Base-by-base conservation (phyloP, 2,329 filamentous ascomycete genomes). In the Aureobasidium leucospermi region DNA sequence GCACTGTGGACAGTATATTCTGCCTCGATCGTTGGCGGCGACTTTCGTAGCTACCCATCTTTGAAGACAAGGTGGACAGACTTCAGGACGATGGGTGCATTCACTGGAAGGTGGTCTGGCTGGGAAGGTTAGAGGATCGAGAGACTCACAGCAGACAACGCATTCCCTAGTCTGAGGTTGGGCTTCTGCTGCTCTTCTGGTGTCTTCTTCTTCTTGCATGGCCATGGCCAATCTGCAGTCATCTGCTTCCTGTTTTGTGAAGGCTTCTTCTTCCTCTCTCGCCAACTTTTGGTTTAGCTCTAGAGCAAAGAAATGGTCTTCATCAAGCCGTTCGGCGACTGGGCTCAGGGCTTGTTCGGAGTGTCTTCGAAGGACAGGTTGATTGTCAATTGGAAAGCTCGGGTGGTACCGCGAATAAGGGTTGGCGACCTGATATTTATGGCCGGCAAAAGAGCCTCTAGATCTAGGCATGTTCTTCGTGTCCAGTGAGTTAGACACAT, bases 1-100 rank as follows among this genome's bases (percentile, higher is more conserved):
- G 62, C 82, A 85, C 52, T 81, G 77, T 0, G 81, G 80, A 55
- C 82, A 85, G 46, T 70, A 70, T 42, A 84, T 75, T 9, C 78
- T 72, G 36, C 77, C 74, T 75, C 77, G 78, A 1, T 73, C 67
- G 57, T 73, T 74, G 7, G 63, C 60, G 6, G 64, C 62, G 55
- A 75, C 70, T 52, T 74, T 69, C 1, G 69, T 68, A 5, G 64
- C 60, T n/a, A 77, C 69, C 75, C 75, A 78, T 34, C 61, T 63
- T 15, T 70, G 64, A 6, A 76, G 66, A 55, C 75, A 78, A 9
- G 68, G 64, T 3, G 61, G 63, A 62, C 75, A 78, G 13, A 69
- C 71, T n/a, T 70, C 63, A 6, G 62, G 56, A 1, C 60, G 56
- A 60, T 77, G 75, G 1, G 61, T 60, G 62, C 75, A 77, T 6